A percentile compares a stretch with the other conserved stretches of the same genome.
Conservation (phyloP, 495 filamentous ascomycete genomes). For the Penicillium ochrochloron region DNA sequence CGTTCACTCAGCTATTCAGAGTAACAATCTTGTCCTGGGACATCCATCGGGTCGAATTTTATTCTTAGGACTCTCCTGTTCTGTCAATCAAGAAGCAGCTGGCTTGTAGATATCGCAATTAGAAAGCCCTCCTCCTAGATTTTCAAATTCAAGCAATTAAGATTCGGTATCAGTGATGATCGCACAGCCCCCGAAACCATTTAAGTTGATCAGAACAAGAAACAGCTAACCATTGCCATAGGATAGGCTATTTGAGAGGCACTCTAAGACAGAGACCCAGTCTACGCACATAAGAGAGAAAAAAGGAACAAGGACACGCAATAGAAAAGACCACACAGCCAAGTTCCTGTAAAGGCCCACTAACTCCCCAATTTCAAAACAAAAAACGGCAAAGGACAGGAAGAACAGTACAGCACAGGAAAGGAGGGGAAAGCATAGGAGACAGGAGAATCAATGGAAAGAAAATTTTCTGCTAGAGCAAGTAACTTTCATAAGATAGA, state of each 20-base stretch:
- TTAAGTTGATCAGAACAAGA: not conserved
- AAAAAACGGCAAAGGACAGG: slow-evolving; percentile 5
- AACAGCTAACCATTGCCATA: not conserved
- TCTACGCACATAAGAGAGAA: slow-evolving; percentile 18
- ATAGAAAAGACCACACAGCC: slow-evolving; percentile 20
- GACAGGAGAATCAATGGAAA: not conserved
- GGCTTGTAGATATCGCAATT: no score
- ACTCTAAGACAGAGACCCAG: not conserved
- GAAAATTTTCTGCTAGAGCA: slow-evolving; percentile 6
- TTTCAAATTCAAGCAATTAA: no score
- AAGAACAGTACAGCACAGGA: slow-evolving; percentile 10
- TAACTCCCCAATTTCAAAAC: slow-evolving; percentile 29
- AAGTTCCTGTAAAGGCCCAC: slow-evolving; percentile 25
- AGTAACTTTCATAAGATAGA: not conserved
- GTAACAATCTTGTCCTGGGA: not conserved
- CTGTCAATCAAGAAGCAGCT: not conserved
- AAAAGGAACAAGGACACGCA: slow-evolving; percentile 9
- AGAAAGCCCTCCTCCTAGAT: no score
- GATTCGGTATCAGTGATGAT: no score
- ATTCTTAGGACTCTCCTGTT: not conserved
- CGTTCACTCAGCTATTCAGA: not conserved
- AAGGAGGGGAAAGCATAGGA: slow-evolving; percentile 11
- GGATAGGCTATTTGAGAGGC: not conserved
- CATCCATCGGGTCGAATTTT: not conserved
- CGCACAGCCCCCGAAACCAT: not conserved